phyloP scores from a whole-genome alignment of 371 early-diverging fungal species.

The Mucor velutinosus region DNA sequence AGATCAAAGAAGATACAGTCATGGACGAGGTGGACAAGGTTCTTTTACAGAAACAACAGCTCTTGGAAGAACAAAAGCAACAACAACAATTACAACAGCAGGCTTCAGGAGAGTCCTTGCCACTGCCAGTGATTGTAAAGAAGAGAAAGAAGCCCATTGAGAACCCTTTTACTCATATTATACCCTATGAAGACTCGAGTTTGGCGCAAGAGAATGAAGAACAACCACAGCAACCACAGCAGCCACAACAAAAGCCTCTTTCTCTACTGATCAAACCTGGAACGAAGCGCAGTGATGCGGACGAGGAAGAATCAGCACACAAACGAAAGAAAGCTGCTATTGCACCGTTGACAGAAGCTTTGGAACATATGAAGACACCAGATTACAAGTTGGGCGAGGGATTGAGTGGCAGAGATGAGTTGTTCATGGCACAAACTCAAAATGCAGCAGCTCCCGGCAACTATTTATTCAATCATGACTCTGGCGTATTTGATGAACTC shows the following conservation, averaged over 20 bases:
- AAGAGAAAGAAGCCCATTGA: constrained; percentile 44
- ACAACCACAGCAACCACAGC: neutral
- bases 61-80: constrained; percentile 13
- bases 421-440: constrained; percentile 37
- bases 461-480: constrained; percentile 35
- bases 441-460: constrained; percentile 48
- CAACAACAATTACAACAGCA: constrained; percentile 10
- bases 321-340: constrained; percentile 7
- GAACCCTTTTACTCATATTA: constrained; percentile 58
- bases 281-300: neutral
- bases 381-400: constrained; percentile 26
- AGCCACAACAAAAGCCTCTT: constrained; percentile 5
- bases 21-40: constrained; percentile 10
- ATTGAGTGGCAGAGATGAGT: constrained; percentile 28
- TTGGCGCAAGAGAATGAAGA: constrained; percentile 23
- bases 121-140: constrained; percentile 38
- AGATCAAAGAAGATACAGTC: constrained; percentile 29
- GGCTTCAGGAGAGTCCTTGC: constrained; percentile 11
- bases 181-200: constrained; percentile 55
- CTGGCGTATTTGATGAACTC: constrained; percentile 39
- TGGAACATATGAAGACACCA: constrained; percentile 21
- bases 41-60: constrained; percentile 10
- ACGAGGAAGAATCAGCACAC: neutral
- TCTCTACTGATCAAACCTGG: neutral
- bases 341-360: constrained; percentile 20